These are phyloP conservation scores for Murraya koenigii DNA, from an alignment of 345 rosid genomes.

Conservation along the genomic window DNA sequence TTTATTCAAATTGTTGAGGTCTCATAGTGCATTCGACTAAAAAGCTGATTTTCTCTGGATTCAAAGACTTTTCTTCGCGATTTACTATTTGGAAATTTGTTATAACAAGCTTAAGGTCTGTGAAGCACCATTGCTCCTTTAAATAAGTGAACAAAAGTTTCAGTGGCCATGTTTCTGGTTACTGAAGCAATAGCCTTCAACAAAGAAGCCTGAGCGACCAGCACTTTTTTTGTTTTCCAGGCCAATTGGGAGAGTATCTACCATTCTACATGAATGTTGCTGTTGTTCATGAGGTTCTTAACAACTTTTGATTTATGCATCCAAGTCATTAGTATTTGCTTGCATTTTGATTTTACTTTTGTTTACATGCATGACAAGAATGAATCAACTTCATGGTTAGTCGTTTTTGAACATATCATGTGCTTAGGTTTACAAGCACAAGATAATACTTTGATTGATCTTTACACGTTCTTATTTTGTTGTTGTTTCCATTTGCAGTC, in stretches of 20 bases:
- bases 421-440: neutral
- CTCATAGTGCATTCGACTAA: neutral
- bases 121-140: neutral
- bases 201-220: neutral
- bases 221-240: neutral
- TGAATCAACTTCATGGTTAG: neutral
- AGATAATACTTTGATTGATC: neutral
- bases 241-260: neutral
- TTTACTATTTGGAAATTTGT: neutral
- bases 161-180: neutral
- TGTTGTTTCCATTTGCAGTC: slow-evolving; percentile 54
- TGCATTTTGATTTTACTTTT: neutral
- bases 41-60: neutral
- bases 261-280: neutral
- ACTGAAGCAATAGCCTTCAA: neutral
- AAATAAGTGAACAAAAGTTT: neutral
- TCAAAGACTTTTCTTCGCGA: neutral
- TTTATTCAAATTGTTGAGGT: neutral
- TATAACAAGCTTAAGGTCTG: neutral
- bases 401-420: neutral
- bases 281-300: neutral
- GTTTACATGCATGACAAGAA: slow-evolving; percentile 6
- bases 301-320: neutral
- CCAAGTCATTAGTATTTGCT: neutral
- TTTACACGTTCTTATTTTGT: slow-evolving; percentile 8